Evolutionary conservation across 495 filamentous ascomycete species (phyloP), one percentile per base, ranked within the genome.

Genomic region (Beverwykella pulmonaria): DNA sequence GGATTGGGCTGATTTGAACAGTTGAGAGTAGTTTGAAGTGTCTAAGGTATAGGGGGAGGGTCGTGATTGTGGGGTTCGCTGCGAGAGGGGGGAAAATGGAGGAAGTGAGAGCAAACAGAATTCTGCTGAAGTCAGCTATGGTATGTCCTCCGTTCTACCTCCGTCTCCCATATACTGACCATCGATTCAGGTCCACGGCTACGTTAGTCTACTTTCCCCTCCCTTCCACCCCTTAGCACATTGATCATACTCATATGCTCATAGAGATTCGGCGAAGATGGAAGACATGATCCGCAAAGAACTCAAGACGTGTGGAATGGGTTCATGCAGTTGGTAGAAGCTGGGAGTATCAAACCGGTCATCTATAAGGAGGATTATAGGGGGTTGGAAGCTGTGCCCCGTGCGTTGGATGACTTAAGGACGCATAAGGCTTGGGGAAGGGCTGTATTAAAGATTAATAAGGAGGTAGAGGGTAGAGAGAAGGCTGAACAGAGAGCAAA

Each of bases 31-130:
- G 60, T 19, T 12, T 74, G 12, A 68, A 70, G 27, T 76, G 74
- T 55, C 36, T 73, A 9, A 67, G 60, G 49, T 77, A 75, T 58
- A 19, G 39, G 14, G 57, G 57, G 5, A 3, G 57, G 41, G 59
- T 78, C 17, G 72, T 78, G 14, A 61, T 78, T 27, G 57, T 78
- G 0, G 76, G 76, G 15, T 78, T 75, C 58, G 75, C 75, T 22
- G 76, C 69, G 12, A 61, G 74, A 55, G 74, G 75, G 41, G 78
- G 78, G 1, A 50, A 73, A 1, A 74, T 78, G 61, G 76, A 78
- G 61, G 52, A 72, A 25, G 65, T 78, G 0, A 62, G 66, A 61
- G 68, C 73, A 53, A 78, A 78, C 53, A 71, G 73, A 47, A 59
- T 78, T 1, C 56, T 78, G 53, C 59, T 78, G 12, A 78, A 78